phyloP scores from a whole-genome alignment of 1,284 basidiomycete species.

The Gymnopus androsaceus region DNA sequence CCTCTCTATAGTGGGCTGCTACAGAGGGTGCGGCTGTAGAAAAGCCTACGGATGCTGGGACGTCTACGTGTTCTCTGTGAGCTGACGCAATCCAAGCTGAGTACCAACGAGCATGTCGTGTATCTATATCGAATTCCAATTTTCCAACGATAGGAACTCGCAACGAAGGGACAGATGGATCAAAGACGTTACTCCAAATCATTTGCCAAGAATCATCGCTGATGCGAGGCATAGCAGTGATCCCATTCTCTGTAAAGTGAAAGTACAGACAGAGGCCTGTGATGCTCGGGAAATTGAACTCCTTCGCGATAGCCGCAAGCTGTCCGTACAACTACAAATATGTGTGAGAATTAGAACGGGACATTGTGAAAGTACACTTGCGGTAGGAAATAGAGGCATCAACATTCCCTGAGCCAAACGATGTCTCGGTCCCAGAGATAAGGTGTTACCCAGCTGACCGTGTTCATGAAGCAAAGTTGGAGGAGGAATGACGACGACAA shows the following conservation, averaged over 20 bases:
- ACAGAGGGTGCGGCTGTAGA: conserved; percentile 40
- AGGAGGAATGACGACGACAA: conserved; percentile 72
- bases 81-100: conserved; percentile 61
- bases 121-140: conserved; percentile 79
- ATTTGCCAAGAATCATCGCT: conserved; percentile 77
- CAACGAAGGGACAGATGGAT: conserved; percentile 41
- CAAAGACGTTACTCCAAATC: conserved; percentile 68
- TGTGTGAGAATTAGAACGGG: neutral
- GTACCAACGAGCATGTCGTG: conserved; percentile 72
- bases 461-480: conserved; percentile 58
- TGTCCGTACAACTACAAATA: conserved; percentile 66
- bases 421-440: conserved; percentile 60
- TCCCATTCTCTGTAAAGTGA: conserved; percentile 57
- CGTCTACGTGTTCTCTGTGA: conserved; percentile 46
- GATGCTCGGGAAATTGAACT: conserved; percentile 78
- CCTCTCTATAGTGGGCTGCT: conserved; percentile 52
- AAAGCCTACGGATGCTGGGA: conserved; percentile 42
- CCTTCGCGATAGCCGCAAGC: conserved; percentile 72
- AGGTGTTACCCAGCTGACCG: conserved; percentile 58
- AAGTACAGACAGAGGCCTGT: conserved; percentile 74
- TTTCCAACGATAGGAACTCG: conserved; percentile 65
- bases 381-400: conserved; percentile 76
- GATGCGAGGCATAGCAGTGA: conserved; percentile 64
- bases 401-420: conserved; percentile 68
- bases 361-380: conserved; percentile 36